A percentile compares a stretch with the other conserved stretches of the same genome.
Conservation (phyloP, 116 monocot genomes). For the Iris pallida region DNA sequence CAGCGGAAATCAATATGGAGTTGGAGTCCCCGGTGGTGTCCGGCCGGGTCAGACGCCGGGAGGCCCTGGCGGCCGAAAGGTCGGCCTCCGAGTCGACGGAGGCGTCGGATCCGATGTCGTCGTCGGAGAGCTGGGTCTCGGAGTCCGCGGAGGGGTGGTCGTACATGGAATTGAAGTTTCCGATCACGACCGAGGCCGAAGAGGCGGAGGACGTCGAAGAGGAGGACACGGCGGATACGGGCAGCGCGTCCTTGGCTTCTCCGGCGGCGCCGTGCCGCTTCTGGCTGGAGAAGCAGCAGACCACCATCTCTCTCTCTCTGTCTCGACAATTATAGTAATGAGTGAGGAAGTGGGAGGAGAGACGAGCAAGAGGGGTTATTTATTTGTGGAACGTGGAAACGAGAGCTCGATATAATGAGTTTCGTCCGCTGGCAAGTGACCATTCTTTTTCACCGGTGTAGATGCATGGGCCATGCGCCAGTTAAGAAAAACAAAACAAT, state of each 20-base stretch:
- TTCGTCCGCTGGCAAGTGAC: too few relatives aligned
- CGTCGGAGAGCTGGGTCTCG: neutral
- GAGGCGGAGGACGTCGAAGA: constrained; percentile 7
- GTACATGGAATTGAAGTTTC: constrained; percentile 32
- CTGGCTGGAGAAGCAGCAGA: constrained; percentile 34
- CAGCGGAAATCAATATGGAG: constrained; percentile 56
- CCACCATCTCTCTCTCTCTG: constrained; percentile 1
- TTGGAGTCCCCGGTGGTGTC: constrained; percentile 54
- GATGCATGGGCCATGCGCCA: too few relatives aligned
- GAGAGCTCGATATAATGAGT: too few relatives aligned
- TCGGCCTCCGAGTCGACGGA: constrained; percentile 25
- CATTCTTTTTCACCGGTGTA: too few relatives aligned
- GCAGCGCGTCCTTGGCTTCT: neutral
- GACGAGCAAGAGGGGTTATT: too few relatives aligned
- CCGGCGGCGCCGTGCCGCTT: constrained; percentile 16
- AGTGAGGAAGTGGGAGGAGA: too few relatives aligned
- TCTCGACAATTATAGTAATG: too few relatives aligned
- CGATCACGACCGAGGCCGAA: constrained; percentile 9
- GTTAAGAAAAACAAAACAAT: too few relatives aligned
- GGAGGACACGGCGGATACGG: constrained; percentile 4
- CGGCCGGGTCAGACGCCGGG: constrained; percentile 38
- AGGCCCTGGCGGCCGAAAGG: constrained; percentile 43
- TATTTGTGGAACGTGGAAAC: too few relatives aligned
- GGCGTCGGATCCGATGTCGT: neutral
- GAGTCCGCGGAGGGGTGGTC: constrained; percentile 14